phyloP scores from a whole-genome alignment of 768 basidiomycete genomes.

The Terana coerulea region DNA sequence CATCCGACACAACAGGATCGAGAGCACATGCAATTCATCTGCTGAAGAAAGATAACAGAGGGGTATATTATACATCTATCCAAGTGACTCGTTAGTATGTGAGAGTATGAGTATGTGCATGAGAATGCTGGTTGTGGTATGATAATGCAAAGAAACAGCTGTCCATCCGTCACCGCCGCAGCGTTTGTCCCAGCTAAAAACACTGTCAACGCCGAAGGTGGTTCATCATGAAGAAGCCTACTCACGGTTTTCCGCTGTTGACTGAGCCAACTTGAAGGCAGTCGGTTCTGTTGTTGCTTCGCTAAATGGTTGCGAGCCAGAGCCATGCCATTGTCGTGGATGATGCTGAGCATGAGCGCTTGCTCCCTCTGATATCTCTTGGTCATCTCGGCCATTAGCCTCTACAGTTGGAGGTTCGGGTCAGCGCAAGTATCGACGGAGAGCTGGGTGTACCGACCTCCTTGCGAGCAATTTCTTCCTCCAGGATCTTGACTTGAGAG shows the following conservation, averaged over 20 bases:
- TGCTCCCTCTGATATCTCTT: slow-evolving; percentile 73
- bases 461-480: slow-evolving; percentile 40
- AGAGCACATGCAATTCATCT: no score
- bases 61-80: background rate
- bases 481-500: slow-evolving; percentile 28
- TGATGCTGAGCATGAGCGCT: slow-evolving; percentile 71
- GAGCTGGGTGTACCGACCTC: slow-evolving; percentile 37
- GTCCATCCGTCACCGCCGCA: slow-evolving; percentile 20
- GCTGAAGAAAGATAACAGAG: background rate
- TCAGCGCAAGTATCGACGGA: slow-evolving; percentile 19
- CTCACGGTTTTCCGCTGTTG: slow-evolving; percentile 56
- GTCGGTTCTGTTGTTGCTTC: slow-evolving; percentile 39
- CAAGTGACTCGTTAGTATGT: background rate
- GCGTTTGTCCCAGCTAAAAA: slow-evolving; percentile 25
- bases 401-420: slow-evolving; percentile 23
- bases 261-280: slow-evolving; percentile 67
- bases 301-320: slow-evolving; percentile 59
- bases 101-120: background rate
- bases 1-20: no score
- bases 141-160: background rate
- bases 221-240: background rate
- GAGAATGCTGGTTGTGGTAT: background rate
- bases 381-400: slow-evolving; percentile 46
- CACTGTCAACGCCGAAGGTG: background rate
- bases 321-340: slow-evolving; percentile 69